Conservation (phyloP, 208 protist genomes). For the Leptomonas seymouri region DNA sequence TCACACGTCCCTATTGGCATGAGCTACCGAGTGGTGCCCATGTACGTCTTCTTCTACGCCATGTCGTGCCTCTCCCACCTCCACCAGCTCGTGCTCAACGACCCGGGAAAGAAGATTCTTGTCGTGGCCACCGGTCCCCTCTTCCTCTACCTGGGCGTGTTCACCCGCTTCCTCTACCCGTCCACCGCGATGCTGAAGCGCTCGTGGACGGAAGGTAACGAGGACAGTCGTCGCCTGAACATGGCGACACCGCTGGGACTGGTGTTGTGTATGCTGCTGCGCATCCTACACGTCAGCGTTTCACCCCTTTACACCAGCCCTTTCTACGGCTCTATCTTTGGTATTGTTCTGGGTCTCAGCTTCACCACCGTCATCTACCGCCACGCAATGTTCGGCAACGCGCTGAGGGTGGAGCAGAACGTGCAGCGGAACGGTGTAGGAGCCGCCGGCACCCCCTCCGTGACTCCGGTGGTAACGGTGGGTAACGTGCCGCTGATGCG, state of each 20-base stretch:
- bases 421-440: not conserved
- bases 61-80: slow-evolving; percentile 58
- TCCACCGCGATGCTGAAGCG: slow-evolving; percentile 28
- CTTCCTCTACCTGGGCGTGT: slow-evolving; percentile 55
- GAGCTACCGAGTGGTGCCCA: slow-evolving; percentile 50
- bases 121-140: slow-evolving; percentile 47
- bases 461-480: not conserved
- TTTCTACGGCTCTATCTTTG: slow-evolving; percentile 60
- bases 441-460: not conserved
- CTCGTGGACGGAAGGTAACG: slow-evolving; percentile 30
- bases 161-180: slow-evolving; percentile 63
- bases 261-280: slow-evolving; percentile 73
- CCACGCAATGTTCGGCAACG: slow-evolving; percentile 65
- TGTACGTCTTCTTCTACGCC: slow-evolving; percentile 80
- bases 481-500: not conserved
- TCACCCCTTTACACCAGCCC: slow-evolving; percentile 64
- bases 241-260: slow-evolving; percentile 67
- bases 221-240: slow-evolving; percentile 61
- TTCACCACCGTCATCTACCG: slow-evolving; percentile 69
- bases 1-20: slow-evolving; percentile 30
- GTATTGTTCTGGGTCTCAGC: slow-evolving; percentile 57
- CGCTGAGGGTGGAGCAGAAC: slow-evolving; percentile 28
- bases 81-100: slow-evolving; percentile 48
- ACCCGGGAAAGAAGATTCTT: slow-evolving; percentile 49
- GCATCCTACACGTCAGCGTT: slow-evolving; percentile 56